Evolutionary conservation across 805 yeast species (phyloP).

Genomic region (Saccharomyces kudriavzevii): DNA sequence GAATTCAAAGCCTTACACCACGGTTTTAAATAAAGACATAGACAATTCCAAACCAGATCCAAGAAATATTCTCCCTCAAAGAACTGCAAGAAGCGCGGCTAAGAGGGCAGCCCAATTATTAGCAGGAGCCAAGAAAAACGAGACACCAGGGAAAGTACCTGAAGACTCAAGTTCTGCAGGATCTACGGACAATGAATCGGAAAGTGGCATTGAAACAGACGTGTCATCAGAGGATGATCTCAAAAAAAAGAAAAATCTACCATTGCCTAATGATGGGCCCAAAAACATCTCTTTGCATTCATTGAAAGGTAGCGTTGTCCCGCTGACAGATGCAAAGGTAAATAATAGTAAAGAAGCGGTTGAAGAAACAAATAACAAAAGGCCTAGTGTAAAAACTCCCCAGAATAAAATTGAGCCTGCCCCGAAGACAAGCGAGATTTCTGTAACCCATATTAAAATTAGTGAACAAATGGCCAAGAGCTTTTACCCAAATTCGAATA

Average conservation of each 20-base stretch:
- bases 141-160: slow-evolving; percentile 2
- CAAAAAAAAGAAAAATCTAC: not conserved
- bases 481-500: not conserved
- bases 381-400: not conserved
- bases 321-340: not conserved
- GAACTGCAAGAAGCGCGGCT: slow-evolving; percentile 26
- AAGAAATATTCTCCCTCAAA: slow-evolving; percentile 24
- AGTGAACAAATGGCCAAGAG: not conserved
- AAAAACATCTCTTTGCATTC: not conserved
- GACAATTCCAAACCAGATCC: slow-evolving; percentile 28
- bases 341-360: not conserved
- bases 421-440: not conserved
- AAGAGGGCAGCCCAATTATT: slow-evolving; percentile 24
- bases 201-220: slow-evolving; percentile 7
- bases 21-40: slow-evolving; percentile 23
- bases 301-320: not conserved
- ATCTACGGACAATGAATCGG: slow-evolving; percentile 1
- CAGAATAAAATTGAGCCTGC: not conserved
- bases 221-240: slow-evolving; percentile 1
- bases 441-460: not conserved
- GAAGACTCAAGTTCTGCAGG: not conserved
- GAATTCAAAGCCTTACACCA: slow-evolving; percentile 24
- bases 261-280: not conserved
- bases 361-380: not conserved
- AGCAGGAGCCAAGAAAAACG: slow-evolving; percentile 13